Conservation (phyloP, 2,329 filamentous ascomycete genomes). For the Stemphylium vesicarium region DNA sequence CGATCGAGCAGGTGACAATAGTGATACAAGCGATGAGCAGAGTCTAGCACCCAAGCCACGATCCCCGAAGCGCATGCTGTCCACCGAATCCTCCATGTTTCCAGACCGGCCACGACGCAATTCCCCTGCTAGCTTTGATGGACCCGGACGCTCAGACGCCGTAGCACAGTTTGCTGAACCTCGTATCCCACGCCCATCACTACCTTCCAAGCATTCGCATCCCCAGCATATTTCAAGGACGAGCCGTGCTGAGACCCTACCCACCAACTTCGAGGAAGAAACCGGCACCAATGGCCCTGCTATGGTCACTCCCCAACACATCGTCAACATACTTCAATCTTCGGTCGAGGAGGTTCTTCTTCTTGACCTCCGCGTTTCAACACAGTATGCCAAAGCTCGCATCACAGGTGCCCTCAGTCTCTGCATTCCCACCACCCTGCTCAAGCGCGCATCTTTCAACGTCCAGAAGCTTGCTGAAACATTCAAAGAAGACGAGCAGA, state of each 20-base stretch:
- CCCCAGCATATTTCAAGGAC: conserved; percentile 23
- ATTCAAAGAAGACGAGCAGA: conserved; percentile 75
- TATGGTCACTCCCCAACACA: conserved; percentile 56
- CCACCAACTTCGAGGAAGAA: conserved; percentile 38
- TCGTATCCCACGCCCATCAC: conserved; percentile 38
- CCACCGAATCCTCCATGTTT: conserved; percentile 51
- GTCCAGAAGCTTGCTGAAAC: conserved; percentile 86
- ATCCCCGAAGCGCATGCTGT: conserved; percentile 59
- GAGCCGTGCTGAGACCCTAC: conserved; percentile 56
- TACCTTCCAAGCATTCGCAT: conserved; percentile 33
- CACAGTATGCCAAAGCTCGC: conserved; percentile 77
- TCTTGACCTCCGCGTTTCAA: conserved; percentile 84
- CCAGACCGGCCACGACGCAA: conserved; percentile 53
- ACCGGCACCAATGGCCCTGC: conserved; percentile 41
- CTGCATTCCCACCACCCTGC: conserved; percentile 90
- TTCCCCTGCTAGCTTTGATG: conserved; percentile 56
- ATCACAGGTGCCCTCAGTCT: conserved; percentile 85
- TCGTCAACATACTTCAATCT: conserved; percentile 57
- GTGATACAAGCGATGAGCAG: conserved; percentile 27
- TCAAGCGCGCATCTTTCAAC: conserved; percentile 91
- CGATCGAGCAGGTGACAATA: conserved; percentile 16
- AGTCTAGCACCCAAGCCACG: conserved; percentile 37
- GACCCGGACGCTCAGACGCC: conserved; percentile 42
- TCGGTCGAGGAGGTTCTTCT: conserved; percentile 66
- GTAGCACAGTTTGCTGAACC: conserved; percentile 45